Percentiles rank a stretch among this genome's conserved stretches.
These are phyloP conservation scores for Dothiorella sarmentorum DNA, from an alignment of 2,329 filamentous ascomycete genomes.

Conservation along the genomic window DNA sequence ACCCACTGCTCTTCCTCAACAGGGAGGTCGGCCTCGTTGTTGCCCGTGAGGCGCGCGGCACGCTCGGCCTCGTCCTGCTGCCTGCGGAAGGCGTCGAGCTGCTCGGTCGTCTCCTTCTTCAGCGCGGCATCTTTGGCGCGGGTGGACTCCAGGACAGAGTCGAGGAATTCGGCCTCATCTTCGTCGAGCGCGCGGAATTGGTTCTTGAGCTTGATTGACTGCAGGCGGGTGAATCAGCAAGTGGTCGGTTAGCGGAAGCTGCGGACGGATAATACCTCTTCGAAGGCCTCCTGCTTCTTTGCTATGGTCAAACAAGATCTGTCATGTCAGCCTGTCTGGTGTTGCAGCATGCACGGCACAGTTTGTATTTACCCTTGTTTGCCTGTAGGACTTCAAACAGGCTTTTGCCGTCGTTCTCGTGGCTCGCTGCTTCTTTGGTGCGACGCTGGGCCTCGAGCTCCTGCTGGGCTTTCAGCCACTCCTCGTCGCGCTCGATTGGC, in stretches of 20 bases:
- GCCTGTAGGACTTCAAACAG: constrained; percentile 74
- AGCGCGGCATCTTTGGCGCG: constrained; percentile 56
- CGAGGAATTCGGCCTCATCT: constrained; percentile 73
- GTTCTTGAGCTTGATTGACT: constrained; percentile 62
- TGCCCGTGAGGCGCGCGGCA: constrained; percentile 39
- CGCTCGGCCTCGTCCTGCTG: constrained; percentile 59
- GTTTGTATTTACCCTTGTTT: constrained; percentile 63
- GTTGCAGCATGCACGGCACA: neutral
- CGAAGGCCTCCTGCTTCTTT: constrained; percentile 78
- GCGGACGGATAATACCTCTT: constrained; percentile 52
- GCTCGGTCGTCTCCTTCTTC: constrained; percentile 56
- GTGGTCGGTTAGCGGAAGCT: neutral
- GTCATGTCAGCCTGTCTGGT: constrained; percentile 29
- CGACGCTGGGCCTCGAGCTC: constrained; percentile 61
- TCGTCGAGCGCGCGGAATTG: constrained; percentile 76
- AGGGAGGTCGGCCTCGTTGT: constrained; percentile 28
- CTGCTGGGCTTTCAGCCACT: constrained; percentile 63
- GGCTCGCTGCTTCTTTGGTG: constrained; percentile 51
- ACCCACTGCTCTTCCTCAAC: constrained; percentile 49
- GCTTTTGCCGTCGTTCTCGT: constrained; percentile 54
- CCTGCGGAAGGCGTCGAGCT: constrained; percentile 56
- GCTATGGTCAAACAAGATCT: constrained; percentile 45
- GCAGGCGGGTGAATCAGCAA: neutral
- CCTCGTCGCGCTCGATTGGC: constrained; percentile 47
- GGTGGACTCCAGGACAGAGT: constrained; percentile 56